Evolutionary conservation across 2,329 filamentous ascomycete genomes (phyloP), one percentile per base, ranked within the genome.

Genomic region (Hypoxylon sp.): DNA sequence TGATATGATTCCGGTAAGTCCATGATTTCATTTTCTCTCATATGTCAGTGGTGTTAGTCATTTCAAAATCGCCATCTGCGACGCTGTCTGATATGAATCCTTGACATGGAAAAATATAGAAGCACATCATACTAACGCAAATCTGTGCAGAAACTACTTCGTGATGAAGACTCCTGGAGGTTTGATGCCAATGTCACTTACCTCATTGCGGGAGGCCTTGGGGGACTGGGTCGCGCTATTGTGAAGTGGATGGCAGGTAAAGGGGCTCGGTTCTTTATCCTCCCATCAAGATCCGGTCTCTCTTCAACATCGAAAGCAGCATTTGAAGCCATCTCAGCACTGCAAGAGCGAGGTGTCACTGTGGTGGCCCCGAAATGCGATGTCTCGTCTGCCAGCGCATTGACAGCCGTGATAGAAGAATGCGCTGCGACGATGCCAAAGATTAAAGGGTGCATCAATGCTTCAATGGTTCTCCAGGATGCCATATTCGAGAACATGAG

Each of bases 121-220:
- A 27, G 25, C 25, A 27, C 25, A 27, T 27, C 25, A 22, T 25
- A 30, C 17, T 14, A 37, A 30, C 27, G 4, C 22, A 54, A 54
- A 54, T 7, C 11, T 46, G 1, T 74, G 72, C 69, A 64, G 31
- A 5, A 33, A 11, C 31, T 33, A 33, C 7, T 33, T 75, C 74
- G 53, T 61, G 72, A 31, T 57, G 44, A 22, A 37, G 17, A 50
- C 35, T 33, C 31, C 4, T 33, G 31, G 14, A 49, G 58, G 4
- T 53, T 63, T 25, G 44, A 30, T 22, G n/a, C 40, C 14, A 62
- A 74, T 37, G 73, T 73, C 2, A 65, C 73, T 0, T 78, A 76
- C 58, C 8, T 76, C 7, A 65, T 78, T 20, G 73, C 67, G 0
- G 76, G 76, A 6, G 77, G 75, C 0, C 70, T 73, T 1, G 77